Percentiles rank a stretch among this genome's conserved stretches.
Evolutionary conservation across 306 rosid genomes (phyloP).

Genomic region (Casuarina glauca): DNA sequence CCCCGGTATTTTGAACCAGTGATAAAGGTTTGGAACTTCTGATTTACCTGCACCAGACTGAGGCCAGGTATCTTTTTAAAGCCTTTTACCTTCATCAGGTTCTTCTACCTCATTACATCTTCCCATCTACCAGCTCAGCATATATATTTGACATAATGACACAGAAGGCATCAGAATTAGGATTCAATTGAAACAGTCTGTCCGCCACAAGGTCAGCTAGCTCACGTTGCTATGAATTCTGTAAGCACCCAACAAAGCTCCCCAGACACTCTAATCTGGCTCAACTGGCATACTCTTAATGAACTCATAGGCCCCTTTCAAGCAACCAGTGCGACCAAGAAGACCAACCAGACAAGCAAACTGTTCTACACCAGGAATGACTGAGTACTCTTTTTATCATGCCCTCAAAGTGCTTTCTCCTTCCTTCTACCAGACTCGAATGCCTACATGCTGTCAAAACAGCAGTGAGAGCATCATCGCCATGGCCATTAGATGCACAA

Average conservation of each 20-base stretch:
- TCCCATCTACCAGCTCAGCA: conserved; percentile 12
- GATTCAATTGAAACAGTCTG: background rate
- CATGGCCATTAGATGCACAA: background rate
- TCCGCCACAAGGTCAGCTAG: background rate
- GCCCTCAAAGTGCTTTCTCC: background rate
- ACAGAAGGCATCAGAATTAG: background rate
- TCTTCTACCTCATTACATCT: background rate
- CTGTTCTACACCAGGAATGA: background rate
- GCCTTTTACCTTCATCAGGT: background rate
- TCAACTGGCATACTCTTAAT: background rate
- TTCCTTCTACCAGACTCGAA: background rate
- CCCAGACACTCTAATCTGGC: background rate
- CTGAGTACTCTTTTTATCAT: background rate
- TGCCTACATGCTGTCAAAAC: conserved; percentile 3
- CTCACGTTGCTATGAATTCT: background rate
- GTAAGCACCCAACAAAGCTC: background rate
- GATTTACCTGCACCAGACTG: background rate
- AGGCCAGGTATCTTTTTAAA: background rate
- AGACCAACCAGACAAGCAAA: background rate
- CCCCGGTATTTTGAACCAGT: background rate
- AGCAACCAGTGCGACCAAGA: background rate
- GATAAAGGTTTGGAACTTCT: background rate
- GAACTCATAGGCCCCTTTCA: background rate
- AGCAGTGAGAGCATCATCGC: background rate
- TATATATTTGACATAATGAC: conserved; percentile 1